phyloP scores from a whole-genome alignment of 75 land plant species.

The Selaginella moellendorffii region DNA sequence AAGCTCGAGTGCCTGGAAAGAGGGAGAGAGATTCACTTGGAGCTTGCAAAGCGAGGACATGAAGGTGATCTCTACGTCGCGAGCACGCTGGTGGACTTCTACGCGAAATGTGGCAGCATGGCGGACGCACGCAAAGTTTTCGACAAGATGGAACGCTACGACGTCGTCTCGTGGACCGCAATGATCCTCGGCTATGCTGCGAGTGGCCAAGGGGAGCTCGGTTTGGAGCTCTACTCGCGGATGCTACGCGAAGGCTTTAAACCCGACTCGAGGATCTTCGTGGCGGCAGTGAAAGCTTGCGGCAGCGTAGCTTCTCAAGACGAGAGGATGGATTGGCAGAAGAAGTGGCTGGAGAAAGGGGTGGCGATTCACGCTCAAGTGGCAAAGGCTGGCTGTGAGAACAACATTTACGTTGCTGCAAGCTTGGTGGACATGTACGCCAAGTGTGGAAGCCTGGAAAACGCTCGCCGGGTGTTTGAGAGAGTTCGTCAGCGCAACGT shows the following conservation, averaged over 20 bases:
- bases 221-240: not conserved
- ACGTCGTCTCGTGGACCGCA: not conserved
- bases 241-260: not conserved
- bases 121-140: not conserved
- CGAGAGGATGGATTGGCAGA: not conserved
- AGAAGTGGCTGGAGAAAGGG: not conserved
- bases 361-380: not conserved
- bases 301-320: not conserved
- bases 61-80: not conserved
- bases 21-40: not conserved
- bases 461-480: not conserved
- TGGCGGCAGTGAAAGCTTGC: not conserved
- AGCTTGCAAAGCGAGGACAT: not conserved
- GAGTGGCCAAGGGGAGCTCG: not conserved
- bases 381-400: not conserved
- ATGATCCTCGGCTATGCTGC: not conserved
- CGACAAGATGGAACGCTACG: too few species aligned
- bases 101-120: constrained; percentile 8
- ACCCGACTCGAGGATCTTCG: not conserved
- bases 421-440: not conserved
- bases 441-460: not conserved
- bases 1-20: not conserved
- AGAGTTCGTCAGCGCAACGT: not conserved
- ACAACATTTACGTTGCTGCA: not conserved
- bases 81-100: not conserved